Base-by-base conservation (phyloP, 2,329 filamentous ascomycete species). In the Diaporthe ilicicola region DNA sequence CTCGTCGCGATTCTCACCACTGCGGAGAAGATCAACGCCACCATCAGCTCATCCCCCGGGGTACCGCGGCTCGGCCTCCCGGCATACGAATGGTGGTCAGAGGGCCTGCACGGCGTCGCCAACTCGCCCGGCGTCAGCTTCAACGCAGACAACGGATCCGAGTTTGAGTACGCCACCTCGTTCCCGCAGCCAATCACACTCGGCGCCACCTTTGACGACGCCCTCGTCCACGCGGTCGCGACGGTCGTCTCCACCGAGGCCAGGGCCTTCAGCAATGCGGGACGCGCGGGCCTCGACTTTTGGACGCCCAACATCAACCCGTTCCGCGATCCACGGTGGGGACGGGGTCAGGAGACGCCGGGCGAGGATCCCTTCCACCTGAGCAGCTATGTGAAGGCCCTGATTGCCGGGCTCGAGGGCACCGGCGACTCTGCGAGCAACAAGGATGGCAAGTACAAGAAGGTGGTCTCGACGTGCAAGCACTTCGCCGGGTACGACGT, bases 271-370 rank as follows among this genome's bases (percentile, higher is more conserved):
- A 89, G 84, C 75, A 93, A 93, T 74, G 84, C 78, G 9, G 88
- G 87, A 4, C 81, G 84, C 15, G 86, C 85, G 2, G 87, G 87
- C 0, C 78, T 90, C 15, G 84, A 91, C 76, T 90, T 84, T 74
- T 92, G 88, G 87, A 90, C 91, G 0, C 91, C 91, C 0, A 91
- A 92, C 75, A 89, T 92, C 77, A 92, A 92, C 75, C 85, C 88
- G 0, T 92, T 88, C 80, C 86, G 86, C 42, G 89, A 91, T 75
- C 89, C 90, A 0, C 81, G 90, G 24, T 90, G 89, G 89, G 89
- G 89, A 0, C 82, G 89, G 10, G 89, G 89, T 0, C 85, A 87
- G 74, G 88, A 91, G 75, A 90, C 89, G 0, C 88, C 89, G 0
- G 74, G 74, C 19, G 76, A 77, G 54, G 76, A 77, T 29, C 68